A percentile compares a stretch with the other conserved stretches of the same genome.
phyloP scores from a whole-genome alignment of 495 filamentous ascomycete species.

The Lophiostoma macrostomum region DNA sequence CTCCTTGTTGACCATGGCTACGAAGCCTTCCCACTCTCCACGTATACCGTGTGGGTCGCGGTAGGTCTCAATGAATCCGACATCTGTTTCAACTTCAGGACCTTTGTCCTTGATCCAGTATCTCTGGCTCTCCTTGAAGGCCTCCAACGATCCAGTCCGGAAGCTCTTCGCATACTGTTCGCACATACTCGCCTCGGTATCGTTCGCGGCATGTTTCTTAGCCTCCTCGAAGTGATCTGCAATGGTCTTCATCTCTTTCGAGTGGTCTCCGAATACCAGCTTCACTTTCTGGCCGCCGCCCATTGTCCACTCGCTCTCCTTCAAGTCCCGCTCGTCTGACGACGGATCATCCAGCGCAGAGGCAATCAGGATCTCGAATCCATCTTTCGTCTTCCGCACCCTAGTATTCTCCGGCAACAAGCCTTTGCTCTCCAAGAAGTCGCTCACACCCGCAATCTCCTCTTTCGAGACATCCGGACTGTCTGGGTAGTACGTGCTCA shows the following conservation, averaged over 20 bases:
- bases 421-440: conserved; percentile 71
- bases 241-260: conserved; percentile 75
- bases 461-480: conserved; percentile 79
- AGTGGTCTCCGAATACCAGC: conserved; percentile 81
- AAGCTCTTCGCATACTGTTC: conserved; percentile 82
- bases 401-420: conserved; percentile 84
- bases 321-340: conserved; percentile 62
- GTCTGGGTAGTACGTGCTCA: conserved; percentile 90
- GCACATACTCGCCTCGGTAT: conserved; percentile 81
- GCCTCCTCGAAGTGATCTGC: conserved; percentile 68
- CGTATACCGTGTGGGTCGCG: conserved; percentile 88
- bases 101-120: conserved; percentile 91
- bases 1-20: conserved; percentile 75
- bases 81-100: conserved; percentile 83
- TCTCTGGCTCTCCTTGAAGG: conserved; percentile 87
- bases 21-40: conserved; percentile 97
- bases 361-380: conserved; percentile 82
- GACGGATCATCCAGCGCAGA: conserved; percentile 62
- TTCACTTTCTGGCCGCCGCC: conserved; percentile 69
- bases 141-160: conserved; percentile 74
- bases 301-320: conserved; percentile 63
- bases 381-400: conserved; percentile 67
- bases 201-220: conserved; percentile 72
- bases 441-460: conserved; percentile 70
- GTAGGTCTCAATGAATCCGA: conserved; percentile 96